Evolutionary conservation across 2,329 filamentous ascomycete genomes (phyloP).

Genomic region (Cadophora luteo-olivacea): DNA sequence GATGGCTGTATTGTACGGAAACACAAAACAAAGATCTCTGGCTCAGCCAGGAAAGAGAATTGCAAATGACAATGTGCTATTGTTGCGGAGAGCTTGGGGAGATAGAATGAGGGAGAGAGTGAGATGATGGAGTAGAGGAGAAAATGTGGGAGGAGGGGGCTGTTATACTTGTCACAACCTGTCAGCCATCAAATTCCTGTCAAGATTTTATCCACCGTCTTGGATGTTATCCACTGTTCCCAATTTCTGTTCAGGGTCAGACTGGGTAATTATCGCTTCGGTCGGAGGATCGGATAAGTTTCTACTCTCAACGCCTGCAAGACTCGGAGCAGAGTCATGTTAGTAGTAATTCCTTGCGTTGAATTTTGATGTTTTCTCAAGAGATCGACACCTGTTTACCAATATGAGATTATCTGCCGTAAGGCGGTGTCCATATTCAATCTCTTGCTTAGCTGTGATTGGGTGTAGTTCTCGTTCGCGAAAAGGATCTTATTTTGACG

Average conservation of each 20-base stretch:
- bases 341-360: slow-evolving; percentile 1
- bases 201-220: slow-evolving; percentile 11
- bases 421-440: slow-evolving; percentile 20
- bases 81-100: slow-evolving; percentile 8
- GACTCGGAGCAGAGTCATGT: slow-evolving; percentile 24
- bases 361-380: slow-evolving; percentile 8
- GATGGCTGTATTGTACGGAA: slow-evolving; percentile 4
- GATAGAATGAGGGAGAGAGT: not conserved
- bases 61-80: not conserved
- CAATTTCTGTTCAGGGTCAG: slow-evolving; percentile 9
- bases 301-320: slow-evolving; percentile 21
- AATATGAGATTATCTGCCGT: slow-evolving; percentile 5
- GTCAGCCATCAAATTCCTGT: slow-evolving; percentile 4
- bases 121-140: slow-evolving; percentile 1
- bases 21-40: slow-evolving; percentile 10
- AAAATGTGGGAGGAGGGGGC: slow-evolving; percentile 12
- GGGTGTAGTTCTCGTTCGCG: slow-evolving; percentile 14
- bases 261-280: slow-evolving; percentile 13
- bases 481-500: slow-evolving; percentile 29
- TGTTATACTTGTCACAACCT: slow-evolving; percentile 15
- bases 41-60: slow-evolving; percentile 1
- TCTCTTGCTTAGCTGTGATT: slow-evolving; percentile 21
- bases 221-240: slow-evolving; percentile 20
- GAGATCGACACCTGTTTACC: slow-evolving; percentile 27
- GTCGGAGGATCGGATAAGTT: slow-evolving; percentile 3